Evolutionary conservation across 768 basidiomycete species (phyloP).

Genomic region (Polyporus arcularius): DNA sequence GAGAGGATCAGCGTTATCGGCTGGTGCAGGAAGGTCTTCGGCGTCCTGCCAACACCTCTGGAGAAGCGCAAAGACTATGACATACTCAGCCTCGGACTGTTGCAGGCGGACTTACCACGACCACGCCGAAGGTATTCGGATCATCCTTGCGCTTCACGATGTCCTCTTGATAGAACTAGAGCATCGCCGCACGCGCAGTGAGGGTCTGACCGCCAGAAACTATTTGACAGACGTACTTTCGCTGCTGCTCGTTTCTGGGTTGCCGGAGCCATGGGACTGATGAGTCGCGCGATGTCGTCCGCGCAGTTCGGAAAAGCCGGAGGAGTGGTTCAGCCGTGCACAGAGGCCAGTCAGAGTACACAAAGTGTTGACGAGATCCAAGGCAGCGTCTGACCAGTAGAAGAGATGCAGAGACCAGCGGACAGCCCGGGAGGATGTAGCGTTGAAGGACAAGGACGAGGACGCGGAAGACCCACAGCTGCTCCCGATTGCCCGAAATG

Average conservation of each 20-base stretch:
- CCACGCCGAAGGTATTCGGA: constrained; percentile 54
- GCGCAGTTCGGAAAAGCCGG: not conserved
- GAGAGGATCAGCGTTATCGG: constrained; percentile 60
- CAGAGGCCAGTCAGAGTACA: not conserved
- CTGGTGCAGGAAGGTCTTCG: constrained; percentile 59
- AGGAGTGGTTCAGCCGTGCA: not conserved
- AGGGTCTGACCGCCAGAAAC: not conserved
- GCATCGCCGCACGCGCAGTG: not conserved
- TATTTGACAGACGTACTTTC: constrained; percentile 12
- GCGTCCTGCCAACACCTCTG: constrained; percentile 91
- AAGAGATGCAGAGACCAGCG: not conserved
- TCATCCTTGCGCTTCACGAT: constrained; percentile 36
- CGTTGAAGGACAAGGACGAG: not conserved
- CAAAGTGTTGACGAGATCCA: too few relatives aligned
- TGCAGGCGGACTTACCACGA: constrained; percentile 52
- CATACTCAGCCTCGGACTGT: not conserved
- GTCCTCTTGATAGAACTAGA: constrained; percentile 44
- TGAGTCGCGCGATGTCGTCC: not conserved
- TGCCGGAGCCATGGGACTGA: constrained; percentile 8
- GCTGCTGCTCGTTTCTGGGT: constrained; percentile 17
- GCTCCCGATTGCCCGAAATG: not conserved
- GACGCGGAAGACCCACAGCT: not conserved
- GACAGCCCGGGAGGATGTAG: not conserved
- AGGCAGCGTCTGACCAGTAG: too few relatives aligned
- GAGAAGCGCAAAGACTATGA: constrained; percentile 1